Evolutionary conservation across 2,329 filamentous ascomycete genomes (phyloP).

Genomic region (Cladosporium sphaerospermum): DNA sequence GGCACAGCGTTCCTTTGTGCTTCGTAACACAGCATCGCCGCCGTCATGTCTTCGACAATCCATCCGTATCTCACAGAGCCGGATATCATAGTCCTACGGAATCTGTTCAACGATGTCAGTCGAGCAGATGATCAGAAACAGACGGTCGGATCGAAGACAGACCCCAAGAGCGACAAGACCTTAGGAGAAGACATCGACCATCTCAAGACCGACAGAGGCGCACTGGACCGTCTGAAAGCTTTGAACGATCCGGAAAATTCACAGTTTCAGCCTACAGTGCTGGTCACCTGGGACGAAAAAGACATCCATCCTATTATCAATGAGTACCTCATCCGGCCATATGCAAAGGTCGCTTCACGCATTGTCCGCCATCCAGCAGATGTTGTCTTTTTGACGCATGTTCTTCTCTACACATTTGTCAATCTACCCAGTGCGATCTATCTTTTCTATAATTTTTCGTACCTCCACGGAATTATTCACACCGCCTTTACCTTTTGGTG

Average conservation of each 20-base stretch:
- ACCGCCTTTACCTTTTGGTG: slow-evolving; percentile 61
- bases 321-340: slow-evolving; percentile 52
- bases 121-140: background rate
- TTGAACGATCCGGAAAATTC: slow-evolving; percentile 44
- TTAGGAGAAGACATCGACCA: slow-evolving; percentile 1
- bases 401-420: slow-evolving; percentile 64
- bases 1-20: no score
- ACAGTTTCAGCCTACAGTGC: slow-evolving; percentile 52
- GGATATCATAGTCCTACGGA: slow-evolving; percentile 35
- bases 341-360: slow-evolving; percentile 49
- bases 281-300: slow-evolving; percentile 46
- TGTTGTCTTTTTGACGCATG: slow-evolving; percentile 71
- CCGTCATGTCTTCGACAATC: slow-evolving; percentile 13
- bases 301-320: slow-evolving; percentile 40
- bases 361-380: slow-evolving; percentile 63
- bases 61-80: slow-evolving; percentile 33
- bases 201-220: slow-evolving; percentile 20
- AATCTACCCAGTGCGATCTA: slow-evolving; percentile 62
- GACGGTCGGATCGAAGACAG: background rate
- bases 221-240: slow-evolving; percentile 41
- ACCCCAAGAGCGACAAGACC: background rate
- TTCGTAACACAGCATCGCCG: no score
- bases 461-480: slow-evolving; percentile 61
- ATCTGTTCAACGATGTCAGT: slow-evolving; percentile 30
- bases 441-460: slow-evolving; percentile 61